A percentile compares a stretch with the other conserved stretches of the same genome.
These are phyloP conservation scores for Magnolia changhungtana DNA, from an alignment of 164 flowering plant genomes.

Conservation along the genomic window DNA sequence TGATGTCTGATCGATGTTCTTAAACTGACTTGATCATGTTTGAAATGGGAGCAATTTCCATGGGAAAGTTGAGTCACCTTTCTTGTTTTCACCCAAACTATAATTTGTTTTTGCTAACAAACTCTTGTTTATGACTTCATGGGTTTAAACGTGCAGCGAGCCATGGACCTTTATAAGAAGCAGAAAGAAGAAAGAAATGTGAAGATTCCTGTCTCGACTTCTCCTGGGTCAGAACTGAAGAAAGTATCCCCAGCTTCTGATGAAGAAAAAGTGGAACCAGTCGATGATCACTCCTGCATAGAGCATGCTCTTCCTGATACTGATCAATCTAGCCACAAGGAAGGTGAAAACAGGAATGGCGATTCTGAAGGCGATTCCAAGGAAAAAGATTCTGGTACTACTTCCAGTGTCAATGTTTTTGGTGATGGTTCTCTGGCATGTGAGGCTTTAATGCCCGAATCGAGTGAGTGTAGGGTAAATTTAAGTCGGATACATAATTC, in stretches of 20 bases:
- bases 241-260: conserved; percentile 1
- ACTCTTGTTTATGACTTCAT: background rate
- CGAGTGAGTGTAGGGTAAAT: conserved; percentile 62
- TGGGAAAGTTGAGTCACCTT: too few species aligned
- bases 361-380: conserved; percentile 6
- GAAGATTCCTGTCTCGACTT: background rate
- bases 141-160: conserved; percentile 44
- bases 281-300: background rate
- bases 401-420: conserved; percentile 29
- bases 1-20: too few species aligned
- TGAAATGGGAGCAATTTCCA: too few species aligned
- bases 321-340: background rate
- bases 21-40: too few species aligned
- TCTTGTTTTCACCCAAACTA: background rate
- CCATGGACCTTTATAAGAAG: conserved; percentile 65
- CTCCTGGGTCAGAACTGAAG: conserved; percentile 10
- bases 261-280: background rate
- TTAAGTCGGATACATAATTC: conserved; percentile 89
- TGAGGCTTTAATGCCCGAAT: conserved; percentile 54
- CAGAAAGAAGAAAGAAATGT: conserved; percentile 29
- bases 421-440: conserved; percentile 34
- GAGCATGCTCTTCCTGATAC: background rate
- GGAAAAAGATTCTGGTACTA: conserved; percentile 5
- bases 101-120: background rate
- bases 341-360: background rate